These are phyloP conservation scores for Talaromyces sp. DNA, from an alignment of 2,329 filamentous ascomycete species.

Conservation along the genomic window DNA sequence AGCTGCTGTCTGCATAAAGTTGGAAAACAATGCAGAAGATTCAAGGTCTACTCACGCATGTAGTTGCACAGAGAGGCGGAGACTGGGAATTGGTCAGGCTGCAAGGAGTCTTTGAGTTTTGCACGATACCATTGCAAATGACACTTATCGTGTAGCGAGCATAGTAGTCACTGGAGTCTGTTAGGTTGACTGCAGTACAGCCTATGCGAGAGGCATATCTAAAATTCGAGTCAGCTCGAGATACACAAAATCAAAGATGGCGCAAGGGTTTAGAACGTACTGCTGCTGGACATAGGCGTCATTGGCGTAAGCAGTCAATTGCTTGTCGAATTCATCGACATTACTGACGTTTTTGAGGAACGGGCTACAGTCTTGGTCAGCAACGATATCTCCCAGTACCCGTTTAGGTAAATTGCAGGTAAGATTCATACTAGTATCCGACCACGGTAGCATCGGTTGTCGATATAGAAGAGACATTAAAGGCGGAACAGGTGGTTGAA, in stretches of 20 bases:
- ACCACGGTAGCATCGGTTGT: conserved; percentile 54
- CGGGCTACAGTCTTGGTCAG: conserved; percentile 54
- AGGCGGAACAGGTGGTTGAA: conserved; percentile 70
- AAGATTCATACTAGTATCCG: conserved; percentile 59
- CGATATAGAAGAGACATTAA: conserved; percentile 68
- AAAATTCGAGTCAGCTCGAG: conserved; percentile 27
- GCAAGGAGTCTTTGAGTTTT: conserved; percentile 75
- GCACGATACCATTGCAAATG: conserved; percentile 89
- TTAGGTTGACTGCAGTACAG: conserved; percentile 71
- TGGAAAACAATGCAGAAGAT: neutral
- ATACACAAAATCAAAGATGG: neutral
- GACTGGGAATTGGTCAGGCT: conserved; percentile 61
- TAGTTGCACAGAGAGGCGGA: conserved; percentile 79
- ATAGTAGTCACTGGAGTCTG: conserved; percentile 77
- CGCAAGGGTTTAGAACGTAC: conserved; percentile 50
- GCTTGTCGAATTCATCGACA: conserved; percentile 70
- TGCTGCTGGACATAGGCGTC: conserved; percentile 72
- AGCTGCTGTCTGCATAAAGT: conserved; percentile 14
- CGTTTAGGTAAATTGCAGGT: neutral
- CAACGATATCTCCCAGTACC: conserved; percentile 23
- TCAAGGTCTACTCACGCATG: conserved; percentile 62
- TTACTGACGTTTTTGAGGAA: conserved; percentile 82
- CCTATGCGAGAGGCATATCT: conserved; percentile 82
- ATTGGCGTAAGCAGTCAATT: conserved; percentile 68
- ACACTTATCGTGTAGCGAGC: conserved; percentile 89